Evolutionary conservation across 2,329 filamentous ascomycete species (phyloP), one percentile per base, ranked within the genome.

Genomic region (Akanthomyces muscarius): DNA sequence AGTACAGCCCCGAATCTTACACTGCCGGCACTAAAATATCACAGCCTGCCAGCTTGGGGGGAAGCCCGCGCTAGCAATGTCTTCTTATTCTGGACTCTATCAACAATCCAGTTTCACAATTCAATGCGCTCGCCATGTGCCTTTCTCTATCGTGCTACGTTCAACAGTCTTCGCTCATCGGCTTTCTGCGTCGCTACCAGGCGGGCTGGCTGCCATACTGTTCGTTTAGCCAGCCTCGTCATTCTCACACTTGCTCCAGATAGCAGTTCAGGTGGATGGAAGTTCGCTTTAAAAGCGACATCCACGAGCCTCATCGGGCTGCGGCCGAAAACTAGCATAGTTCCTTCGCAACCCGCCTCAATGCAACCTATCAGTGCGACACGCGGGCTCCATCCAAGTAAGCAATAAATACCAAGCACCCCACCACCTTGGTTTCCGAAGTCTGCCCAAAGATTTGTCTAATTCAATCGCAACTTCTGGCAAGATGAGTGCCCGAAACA

Each of bases 1-100:
- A 18, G 54, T 57, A 57, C 54, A 45, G 54, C 41, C 54, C 38
- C 54, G 28, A 57, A 57, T 57, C 41, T 33, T 18, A 21, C 47
- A 30, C 47, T 50, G 13, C 47, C 25, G 13, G 47, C 23, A 28
- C 7, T 6, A 36, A 36, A 36, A 36, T 36, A 10, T 36, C 16
- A 53, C 30, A 36, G 47, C 10, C 47, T 25, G 5, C 14, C 4
- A 21, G 11, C 38, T 41, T 5, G 14, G 13, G n/a, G n/a, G 42
- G 28, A 21, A 21, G 25, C 25, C 13, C 25, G 47, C 47, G 28
- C 33, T 53, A 53, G 30, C 11, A 23, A 28, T 28, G 23, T 53
- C 30, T 38, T 21, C 21, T 53, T 53, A 53, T 53, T 53, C 30
- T 38, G n/a, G 50, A 53, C 50, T 38, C 33, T 53, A 38, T 36